Evolutionary conservation across 768 basidiomycete genomes (phyloP).

Genomic region (Kwoniella botswanensis): DNA sequence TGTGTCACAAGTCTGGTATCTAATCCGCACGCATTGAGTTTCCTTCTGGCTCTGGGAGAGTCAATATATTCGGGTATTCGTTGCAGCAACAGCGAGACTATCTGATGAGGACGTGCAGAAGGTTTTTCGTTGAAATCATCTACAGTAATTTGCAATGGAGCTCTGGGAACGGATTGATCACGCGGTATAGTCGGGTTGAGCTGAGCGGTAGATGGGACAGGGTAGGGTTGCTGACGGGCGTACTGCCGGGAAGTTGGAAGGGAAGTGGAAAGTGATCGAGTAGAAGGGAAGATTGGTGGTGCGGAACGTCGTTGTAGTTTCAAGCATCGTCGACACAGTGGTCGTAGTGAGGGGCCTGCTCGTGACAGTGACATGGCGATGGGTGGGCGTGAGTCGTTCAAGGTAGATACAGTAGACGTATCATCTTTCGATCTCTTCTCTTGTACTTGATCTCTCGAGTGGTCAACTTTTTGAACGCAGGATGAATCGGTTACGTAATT

Average conservation of each 20-base stretch:
- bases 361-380: constrained; percentile 15
- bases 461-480: neutral
- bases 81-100: constrained; percentile 22
- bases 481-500: neutral
- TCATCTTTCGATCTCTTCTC: neutral
- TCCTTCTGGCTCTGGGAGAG: constrained; percentile 21
- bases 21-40: constrained; percentile 39
- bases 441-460: neutral
- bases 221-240: neutral
- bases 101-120: constrained; percentile 15
- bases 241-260: neutral
- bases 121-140: constrained; percentile 30
- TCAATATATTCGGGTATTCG: constrained; percentile 36
- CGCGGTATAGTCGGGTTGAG: constrained; percentile 17
- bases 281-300: neutral
- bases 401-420: neutral
- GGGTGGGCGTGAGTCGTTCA: neutral
- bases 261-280: neutral
- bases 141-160: constrained; percentile 17
- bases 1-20: neutral
- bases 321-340: neutral
- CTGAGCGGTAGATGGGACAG: neutral
- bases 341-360: constrained; percentile 16
- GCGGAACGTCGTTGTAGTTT: neutral
- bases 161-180: neutral